Percentiles rank a stretch among this genome's conserved stretches.
phyloP scores from a whole-genome alignment of 2,329 filamentous ascomycete genomes.

The Exophiala calicioides region DNA sequence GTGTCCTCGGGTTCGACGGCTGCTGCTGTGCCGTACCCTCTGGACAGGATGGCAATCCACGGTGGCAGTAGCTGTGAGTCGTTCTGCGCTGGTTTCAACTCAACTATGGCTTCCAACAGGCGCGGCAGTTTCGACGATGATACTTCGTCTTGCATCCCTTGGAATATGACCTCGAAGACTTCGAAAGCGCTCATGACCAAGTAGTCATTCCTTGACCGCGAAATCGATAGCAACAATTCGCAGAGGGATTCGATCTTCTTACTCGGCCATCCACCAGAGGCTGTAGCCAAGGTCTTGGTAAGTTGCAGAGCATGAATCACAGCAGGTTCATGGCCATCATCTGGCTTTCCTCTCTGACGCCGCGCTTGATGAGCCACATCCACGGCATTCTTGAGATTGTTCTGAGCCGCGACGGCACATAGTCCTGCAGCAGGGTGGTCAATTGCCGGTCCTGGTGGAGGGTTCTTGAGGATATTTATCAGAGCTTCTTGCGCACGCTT shows the following conservation, averaged over 20 bases:
- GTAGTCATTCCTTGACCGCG: slow-evolving; percentile 87
- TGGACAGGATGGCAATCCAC: slow-evolving; percentile 93
- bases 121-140: slow-evolving; percentile 87
- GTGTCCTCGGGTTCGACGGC: slow-evolving; percentile 88
- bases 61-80: slow-evolving; percentile 93
- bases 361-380: slow-evolving; percentile 69
- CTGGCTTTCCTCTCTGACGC: slow-evolving; percentile 56
- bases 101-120: slow-evolving; percentile 85
- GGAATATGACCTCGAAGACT: slow-evolving; percentile 96
- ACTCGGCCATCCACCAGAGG: slow-evolving; percentile 92
- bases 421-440: slow-evolving; percentile 95
- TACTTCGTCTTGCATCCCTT: slow-evolving; percentile 82
- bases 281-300: slow-evolving; percentile 82
- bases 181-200: slow-evolving; percentile 96
- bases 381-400: slow-evolving; percentile 71
- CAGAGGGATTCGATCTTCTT: slow-evolving; percentile 92
- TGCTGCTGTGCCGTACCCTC: slow-evolving; percentile 90
- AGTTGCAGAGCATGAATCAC: slow-evolving; percentile 91
- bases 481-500: slow-evolving; percentile 91
- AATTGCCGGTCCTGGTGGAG: slow-evolving; percentile 85
- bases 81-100: slow-evolving; percentile 86
- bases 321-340: slow-evolving; percentile 70
- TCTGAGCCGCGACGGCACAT: slow-evolving; percentile 88
- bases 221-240: slow-evolving; percentile 84
- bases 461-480: slow-evolving; percentile 76